phyloP scores from a whole-genome alignment of 2,329 filamentous ascomycete species.

The Colletotrichum caudatum region DNA sequence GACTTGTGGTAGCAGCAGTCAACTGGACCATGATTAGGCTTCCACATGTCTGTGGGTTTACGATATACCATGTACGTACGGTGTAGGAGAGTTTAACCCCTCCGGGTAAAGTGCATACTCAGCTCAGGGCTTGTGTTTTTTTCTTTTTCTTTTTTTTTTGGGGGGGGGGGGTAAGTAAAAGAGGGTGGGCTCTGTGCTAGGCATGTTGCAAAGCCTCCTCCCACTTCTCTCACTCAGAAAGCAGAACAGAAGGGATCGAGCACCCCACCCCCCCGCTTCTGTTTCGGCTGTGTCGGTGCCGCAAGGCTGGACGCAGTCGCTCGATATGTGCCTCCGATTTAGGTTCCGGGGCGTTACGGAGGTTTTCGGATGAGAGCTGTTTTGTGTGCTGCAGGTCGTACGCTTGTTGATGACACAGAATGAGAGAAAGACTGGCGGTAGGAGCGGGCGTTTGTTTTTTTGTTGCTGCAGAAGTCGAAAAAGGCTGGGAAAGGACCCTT shows the following conservation, averaged over 20 bases:
- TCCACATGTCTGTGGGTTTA: neutral
- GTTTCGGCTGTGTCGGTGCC: constrained; percentile 38
- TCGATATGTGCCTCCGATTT: constrained; percentile 21
- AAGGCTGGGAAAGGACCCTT: constrained; percentile 11
- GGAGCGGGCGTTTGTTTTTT: neutral
- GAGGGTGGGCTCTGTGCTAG: constrained; percentile 25
- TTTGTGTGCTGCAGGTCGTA: constrained; percentile 40
- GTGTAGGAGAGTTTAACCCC: neutral
- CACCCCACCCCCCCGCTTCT: neutral
- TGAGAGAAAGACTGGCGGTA: constrained; percentile 3
- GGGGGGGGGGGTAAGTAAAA: no score
- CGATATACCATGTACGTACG: neutral
- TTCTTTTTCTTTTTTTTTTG: no score
- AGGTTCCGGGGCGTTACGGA: constrained; percentile 28
- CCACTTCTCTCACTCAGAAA: neutral
- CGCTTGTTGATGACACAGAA: constrained; percentile 35
- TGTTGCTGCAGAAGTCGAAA: neutral
- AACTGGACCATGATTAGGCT: neutral
- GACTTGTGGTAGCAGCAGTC: neutral
- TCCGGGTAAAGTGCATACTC: neutral
- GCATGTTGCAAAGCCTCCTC: constrained; percentile 3
- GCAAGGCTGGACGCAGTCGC: constrained; percentile 21
- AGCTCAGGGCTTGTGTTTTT: constrained; percentile 23
- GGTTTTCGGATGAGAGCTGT: constrained; percentile 34
- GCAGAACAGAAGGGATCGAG: constrained; percentile 10